These are phyloP conservation scores for Elaeagnus macrophylla DNA, from an alignment of 306 rosid species.

Conservation along the genomic window DNA sequence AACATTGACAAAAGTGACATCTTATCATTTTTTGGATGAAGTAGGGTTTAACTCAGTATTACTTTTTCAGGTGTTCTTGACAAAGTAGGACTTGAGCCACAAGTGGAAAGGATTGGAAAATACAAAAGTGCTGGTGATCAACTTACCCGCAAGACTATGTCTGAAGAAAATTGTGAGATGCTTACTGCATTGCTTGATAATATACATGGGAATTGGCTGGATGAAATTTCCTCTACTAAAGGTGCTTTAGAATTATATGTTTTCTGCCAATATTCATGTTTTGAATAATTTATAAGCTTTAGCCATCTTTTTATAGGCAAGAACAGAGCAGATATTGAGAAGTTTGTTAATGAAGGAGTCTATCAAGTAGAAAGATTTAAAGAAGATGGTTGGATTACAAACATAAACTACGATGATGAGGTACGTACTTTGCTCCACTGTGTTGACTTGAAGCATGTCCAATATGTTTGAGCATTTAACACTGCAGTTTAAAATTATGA, in stretches of 20 bases:
- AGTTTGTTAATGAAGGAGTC: conserved; percentile 77
- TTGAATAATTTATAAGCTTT: conserved; percentile 15
- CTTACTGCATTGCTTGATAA: conserved; percentile 78
- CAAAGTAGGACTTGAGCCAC: conserved; percentile 81
- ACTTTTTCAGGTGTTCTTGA: conserved; percentile 65
- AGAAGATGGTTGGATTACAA: conserved; percentile 83
- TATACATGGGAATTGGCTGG: conserved; percentile 80
- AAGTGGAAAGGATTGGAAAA: conserved; percentile 83
- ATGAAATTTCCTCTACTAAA: conserved; percentile 61
- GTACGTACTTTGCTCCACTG: conserved; percentile 32
- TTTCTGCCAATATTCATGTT: conserved; percentile 20
- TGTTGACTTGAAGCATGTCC: conserved; percentile 9
- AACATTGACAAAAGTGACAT: too few relatives aligned
- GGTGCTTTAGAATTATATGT: conserved; percentile 46
- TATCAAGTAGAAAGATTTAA: conserved; percentile 71
- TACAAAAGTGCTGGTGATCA: conserved; percentile 94
- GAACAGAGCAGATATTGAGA: conserved; percentile 60
- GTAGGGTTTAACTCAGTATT: conserved; percentile 6
- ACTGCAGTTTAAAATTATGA: conserved; percentile 2
- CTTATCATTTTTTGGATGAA: neutral
- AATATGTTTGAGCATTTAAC: conserved; percentile 6
- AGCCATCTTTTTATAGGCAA: conserved; percentile 42
- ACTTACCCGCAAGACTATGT: conserved; percentile 59
- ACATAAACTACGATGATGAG: conserved; percentile 80
- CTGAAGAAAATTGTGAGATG: conserved; percentile 81